A percentile compares a stretch with the other conserved stretches of the same genome.
Conservation (phyloP, 352 stramenopile species). For the Globisporangium cederbergense region DNA sequence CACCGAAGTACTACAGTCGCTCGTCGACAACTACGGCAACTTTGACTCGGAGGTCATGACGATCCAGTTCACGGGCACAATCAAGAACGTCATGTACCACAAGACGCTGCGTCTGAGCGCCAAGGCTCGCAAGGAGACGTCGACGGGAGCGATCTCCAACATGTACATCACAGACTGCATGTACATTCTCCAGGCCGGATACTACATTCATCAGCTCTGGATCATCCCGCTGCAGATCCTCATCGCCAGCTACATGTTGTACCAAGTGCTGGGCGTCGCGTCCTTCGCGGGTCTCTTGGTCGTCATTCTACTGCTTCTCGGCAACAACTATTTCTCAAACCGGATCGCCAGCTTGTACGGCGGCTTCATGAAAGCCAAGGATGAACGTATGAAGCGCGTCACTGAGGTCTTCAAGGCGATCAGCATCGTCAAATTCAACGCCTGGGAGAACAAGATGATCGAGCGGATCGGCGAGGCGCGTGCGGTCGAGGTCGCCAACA, state of each 20-base stretch:
- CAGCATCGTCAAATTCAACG: conserved; percentile 93
- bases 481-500: conserved; percentile 20
- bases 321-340: conserved; percentile 36
- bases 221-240: conserved; percentile 50
- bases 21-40: conserved; percentile 46
- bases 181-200: conserved; percentile 34
- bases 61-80: conserved; percentile 43
- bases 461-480: conserved; percentile 42
- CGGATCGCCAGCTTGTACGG: conserved; percentile 28
- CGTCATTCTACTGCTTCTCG: conserved; percentile 30
- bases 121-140: conserved; percentile 35
- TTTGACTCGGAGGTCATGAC: conserved; percentile 49
- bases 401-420: conserved; percentile 71
- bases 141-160: conserved; percentile 54
- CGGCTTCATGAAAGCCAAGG: conserved; percentile 33
- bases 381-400: conserved; percentile 52
- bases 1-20: conserved; percentile 48
- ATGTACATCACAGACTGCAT: conserved; percentile 62
- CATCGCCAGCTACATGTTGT: conserved; percentile 43
- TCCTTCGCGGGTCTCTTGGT: conserved; percentile 37
- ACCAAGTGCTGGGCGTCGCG: conserved; percentile 34
- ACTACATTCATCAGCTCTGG: conserved; percentile 60
- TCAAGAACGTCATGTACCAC: conserved; percentile 53
- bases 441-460: conserved; percentile 85
- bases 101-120: conserved; percentile 51